phyloP scores from a whole-genome alignment of 1,284 basidiomycete genomes.

The Retiboletus flavoniger region DNA sequence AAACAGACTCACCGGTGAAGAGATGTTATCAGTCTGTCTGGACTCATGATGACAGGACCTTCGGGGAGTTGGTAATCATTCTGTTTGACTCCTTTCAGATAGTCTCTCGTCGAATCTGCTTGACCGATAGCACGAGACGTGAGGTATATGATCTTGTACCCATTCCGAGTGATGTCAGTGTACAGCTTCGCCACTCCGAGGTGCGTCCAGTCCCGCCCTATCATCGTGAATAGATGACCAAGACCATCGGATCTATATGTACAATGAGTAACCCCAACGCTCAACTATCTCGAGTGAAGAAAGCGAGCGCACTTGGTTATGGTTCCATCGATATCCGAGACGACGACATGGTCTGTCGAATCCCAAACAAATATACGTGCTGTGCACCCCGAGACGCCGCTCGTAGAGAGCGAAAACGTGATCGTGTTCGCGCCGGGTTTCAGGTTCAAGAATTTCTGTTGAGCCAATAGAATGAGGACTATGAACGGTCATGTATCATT shows the following conservation, averaged over 20 bases:
- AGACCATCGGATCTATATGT: constrained; percentile 85
- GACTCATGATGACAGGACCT: constrained; percentile 99
- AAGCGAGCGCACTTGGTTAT: constrained; percentile 83
- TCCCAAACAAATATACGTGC: constrained; percentile 98
- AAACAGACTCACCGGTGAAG: constrained; percentile 74
- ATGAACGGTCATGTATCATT: neutral
- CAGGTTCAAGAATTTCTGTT: constrained; percentile 81
- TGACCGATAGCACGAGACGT: constrained; percentile 98
- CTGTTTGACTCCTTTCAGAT: constrained; percentile 93
- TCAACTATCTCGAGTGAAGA: neutral
- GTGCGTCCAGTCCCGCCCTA: constrained; percentile 99
- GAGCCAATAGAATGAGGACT: constrained; percentile 3
- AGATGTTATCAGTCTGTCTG: constrained; percentile 92
- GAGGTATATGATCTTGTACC: constrained; percentile 98
- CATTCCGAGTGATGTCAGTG: constrained; percentile 94
- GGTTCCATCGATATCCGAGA: constrained; percentile 99
- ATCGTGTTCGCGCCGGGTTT: constrained; percentile 90
- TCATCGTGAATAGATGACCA: constrained; percentile 97
- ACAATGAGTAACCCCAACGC: neutral
- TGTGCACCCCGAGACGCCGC: constrained; percentile 83
- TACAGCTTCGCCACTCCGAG: constrained; percentile 97
- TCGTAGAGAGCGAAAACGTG: constrained; percentile 93
- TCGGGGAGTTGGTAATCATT: constrained; percentile 95
- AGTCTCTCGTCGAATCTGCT: constrained; percentile 95
- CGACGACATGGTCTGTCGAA: constrained; percentile 82